Percentiles rank a stretch among this genome's conserved stretches.
phyloP scores from a whole-genome alignment of 129 eudicot species.

The Deinandra increscens region DNA sequence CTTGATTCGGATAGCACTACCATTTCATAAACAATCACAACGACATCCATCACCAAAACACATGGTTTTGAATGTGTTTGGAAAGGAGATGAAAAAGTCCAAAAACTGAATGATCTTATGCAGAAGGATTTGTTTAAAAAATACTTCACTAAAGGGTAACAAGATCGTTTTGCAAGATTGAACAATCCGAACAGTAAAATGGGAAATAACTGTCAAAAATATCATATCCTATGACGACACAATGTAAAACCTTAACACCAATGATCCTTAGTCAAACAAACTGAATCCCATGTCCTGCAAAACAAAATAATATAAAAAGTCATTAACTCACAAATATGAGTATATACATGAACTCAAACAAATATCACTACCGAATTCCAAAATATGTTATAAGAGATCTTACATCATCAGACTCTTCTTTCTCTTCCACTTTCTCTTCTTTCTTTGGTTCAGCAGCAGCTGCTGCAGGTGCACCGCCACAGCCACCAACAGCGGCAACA shows the following conservation, averaged over 20 bases:
- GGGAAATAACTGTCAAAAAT: constrained; percentile 15
- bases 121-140: not conserved
- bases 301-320: not conserved
- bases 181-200: constrained; percentile 17
- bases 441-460: constrained; percentile 39
- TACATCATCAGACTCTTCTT: constrained; percentile 46
- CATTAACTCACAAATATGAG: not conserved
- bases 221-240: constrained; percentile 6
- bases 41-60: too few species aligned
- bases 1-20: too few species aligned
- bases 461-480: constrained; percentile 32
- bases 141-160: not conserved
- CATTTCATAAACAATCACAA: too few species aligned
- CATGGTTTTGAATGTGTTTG: too few species aligned
- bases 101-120: not conserved
- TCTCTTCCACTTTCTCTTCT: constrained; percentile 45
- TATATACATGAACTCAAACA: not conserved
- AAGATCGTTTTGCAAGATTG: constrained; percentile 11
- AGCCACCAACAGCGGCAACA: constrained; percentile 35
- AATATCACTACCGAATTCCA: not conserved
- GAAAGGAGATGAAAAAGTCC: not conserved
- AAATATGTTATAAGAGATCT: not conserved
- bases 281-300: constrained; percentile 46
- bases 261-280: constrained; percentile 33
- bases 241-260: constrained; percentile 5